Conservation (phyloP, 148 eudicot genomes). For the Dianthus caryophyllus region DNA sequence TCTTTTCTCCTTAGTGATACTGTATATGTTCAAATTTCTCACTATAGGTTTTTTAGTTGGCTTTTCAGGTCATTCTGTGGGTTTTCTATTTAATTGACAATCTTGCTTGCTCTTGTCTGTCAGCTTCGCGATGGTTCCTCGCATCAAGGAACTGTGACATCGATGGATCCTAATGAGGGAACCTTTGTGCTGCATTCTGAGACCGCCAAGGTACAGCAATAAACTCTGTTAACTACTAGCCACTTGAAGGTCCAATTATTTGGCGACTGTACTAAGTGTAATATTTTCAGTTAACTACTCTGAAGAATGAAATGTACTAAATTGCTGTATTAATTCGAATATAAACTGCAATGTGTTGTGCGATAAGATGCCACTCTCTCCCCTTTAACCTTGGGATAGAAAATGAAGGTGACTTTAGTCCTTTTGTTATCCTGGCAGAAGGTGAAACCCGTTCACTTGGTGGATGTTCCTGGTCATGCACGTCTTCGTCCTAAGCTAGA, state of each 20-base stretch:
- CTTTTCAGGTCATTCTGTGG: background rate
- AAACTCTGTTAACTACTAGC: background rate
- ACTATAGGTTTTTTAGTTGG: background rate
- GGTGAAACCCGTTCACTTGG: constrained; percentile 75
- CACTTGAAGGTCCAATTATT: background rate
- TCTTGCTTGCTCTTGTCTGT: constrained; percentile 19
- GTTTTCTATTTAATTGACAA: constrained; percentile 3
- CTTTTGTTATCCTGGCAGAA: constrained; percentile 35
- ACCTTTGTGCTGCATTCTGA: constrained; percentile 78
- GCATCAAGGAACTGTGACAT: constrained; percentile 83
- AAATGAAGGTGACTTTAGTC: background rate
- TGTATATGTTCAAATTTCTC: background rate
- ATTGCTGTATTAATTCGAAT: background rate
- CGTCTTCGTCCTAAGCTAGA: constrained; percentile 87
- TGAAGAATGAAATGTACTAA: background rate
- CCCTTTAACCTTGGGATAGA: background rate
- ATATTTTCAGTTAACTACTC: background rate
- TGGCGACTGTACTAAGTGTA: background rate
- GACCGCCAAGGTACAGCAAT: constrained; percentile 43
- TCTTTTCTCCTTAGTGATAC: background rate
- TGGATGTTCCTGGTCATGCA: constrained; percentile 95
- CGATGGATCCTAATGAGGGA: constrained; percentile 92
- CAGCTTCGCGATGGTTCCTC: constrained; percentile 91
- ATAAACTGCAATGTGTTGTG: background rate
- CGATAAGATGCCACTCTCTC: background rate